Base-by-base conservation (phyloP, 2,329 filamentous ascomycete species). In the Harringtonia aguacate region DNA sequence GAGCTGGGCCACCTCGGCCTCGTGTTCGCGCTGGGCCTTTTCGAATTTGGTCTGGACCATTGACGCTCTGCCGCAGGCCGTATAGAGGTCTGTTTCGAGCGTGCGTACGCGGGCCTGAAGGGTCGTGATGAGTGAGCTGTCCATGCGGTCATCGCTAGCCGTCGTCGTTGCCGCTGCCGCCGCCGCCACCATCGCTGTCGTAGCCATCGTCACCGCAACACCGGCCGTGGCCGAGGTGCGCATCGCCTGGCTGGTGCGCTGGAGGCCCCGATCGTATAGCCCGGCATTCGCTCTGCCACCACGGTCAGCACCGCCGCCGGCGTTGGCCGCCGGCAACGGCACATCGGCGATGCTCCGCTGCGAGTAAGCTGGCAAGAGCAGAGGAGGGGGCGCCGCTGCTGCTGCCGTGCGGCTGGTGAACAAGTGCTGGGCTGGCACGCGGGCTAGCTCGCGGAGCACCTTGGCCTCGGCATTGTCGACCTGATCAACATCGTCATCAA, bases 11-110 rank as follows among this genome's bases (percentile, higher is more conserved):
- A 89, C 59, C 52, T 81, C 73, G 21, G 72, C 70, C 40, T 85
- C 77, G 54, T 82, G 76, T 38, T 79, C 73, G 41, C 76, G 74
- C 15, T 69, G 67, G 0, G 70, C 65, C 53, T 77, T 81, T 40
- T 81, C 74, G 34, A 78, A 71, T 47, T 85, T 86, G 47, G 75
- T 74, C 29, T 86, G 77, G n/a, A 89, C 70, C 48, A 89, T 87
- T 41, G 82, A 73, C 24, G 79, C 79, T 58, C 89, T 84, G 40
- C 86, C 86, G 17, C 75, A 68, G 52, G 84, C 83, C 3, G 73
- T 71, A 43, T 69, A 69, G 15, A 82, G 68, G 40, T 79, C 75
- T 7, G 71, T 63, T 51, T 75, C 69, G 4, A 81, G 64, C 2
- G 68, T 64, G 8, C 63, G 61, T 29, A 80, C 60, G 31, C 73